Evolutionary conservation across 2,329 filamentous ascomycete genomes (phyloP).

Genomic region (Penicillium polonicum): DNA sequence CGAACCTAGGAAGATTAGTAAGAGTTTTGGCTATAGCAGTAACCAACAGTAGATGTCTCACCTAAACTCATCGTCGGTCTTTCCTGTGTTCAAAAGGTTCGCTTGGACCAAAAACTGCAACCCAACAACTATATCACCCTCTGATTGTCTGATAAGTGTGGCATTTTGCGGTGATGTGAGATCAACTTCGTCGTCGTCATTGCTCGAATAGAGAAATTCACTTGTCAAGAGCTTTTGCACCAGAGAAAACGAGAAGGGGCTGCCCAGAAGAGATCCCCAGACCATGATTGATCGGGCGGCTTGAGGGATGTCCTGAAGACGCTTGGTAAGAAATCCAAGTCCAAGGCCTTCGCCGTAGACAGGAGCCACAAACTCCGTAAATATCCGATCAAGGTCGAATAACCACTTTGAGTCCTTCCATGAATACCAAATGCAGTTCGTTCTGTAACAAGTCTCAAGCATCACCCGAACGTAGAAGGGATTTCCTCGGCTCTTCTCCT

Average conservation of each 20-base stretch:
- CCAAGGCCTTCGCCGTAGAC: slow-evolving; percentile 77
- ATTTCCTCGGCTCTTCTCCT: slow-evolving; percentile 85
- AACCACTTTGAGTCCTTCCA: slow-evolving; percentile 80
- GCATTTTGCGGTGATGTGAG: slow-evolving; percentile 40
- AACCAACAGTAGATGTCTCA: slow-evolving; percentile 13
- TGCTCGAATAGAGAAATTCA: slow-evolving; percentile 62
- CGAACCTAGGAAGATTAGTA: slow-evolving; percentile 56
- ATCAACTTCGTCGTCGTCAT: slow-evolving; percentile 44
- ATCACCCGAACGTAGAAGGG: slow-evolving; percentile 91
- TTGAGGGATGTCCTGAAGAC: slow-evolving; percentile 71
- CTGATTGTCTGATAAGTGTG: slow-evolving; percentile 58
- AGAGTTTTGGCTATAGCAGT: slow-evolving; percentile 1
- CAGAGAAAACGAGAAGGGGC: slow-evolving; percentile 78
- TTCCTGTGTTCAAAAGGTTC: slow-evolving; percentile 77
- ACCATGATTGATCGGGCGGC: slow-evolving; percentile 75
- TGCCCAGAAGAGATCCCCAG: slow-evolving; percentile 83
- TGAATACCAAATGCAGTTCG: slow-evolving; percentile 86
- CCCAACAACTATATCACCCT: slow-evolving; percentile 66
- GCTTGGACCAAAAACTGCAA: slow-evolving; percentile 79
- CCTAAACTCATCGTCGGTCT: slow-evolving; percentile 79
- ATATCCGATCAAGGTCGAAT: slow-evolving; percentile 81
- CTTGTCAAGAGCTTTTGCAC: slow-evolving; percentile 74
- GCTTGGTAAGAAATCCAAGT: slow-evolving; percentile 75
- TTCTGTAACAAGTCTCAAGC: slow-evolving; percentile 80
- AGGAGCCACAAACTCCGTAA: slow-evolving; percentile 77